Evolutionary conservation across 148 eudicot species (phyloP), one percentile per base, ranked within the genome.

Genomic region (Persicaria tinctoria): DNA sequence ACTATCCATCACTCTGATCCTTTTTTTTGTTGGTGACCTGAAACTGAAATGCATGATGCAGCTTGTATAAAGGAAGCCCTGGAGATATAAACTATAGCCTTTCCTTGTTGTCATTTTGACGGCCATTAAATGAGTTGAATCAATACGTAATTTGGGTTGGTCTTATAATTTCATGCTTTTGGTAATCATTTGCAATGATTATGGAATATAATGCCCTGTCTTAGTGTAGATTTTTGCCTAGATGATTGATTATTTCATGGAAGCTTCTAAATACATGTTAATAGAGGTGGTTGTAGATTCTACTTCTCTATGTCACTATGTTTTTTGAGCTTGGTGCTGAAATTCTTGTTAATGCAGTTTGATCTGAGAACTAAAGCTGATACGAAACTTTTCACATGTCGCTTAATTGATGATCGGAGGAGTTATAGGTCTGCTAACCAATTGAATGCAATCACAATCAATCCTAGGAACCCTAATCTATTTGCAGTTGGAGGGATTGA

Each of bases 401-500:
- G 81, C 71, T 83, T 93, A 56, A 41, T 80, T 50, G 68, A 16
- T 70, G 70, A 69, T 51, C 68, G 76, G 75, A 79, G 83, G 68
- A 74, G 82, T 80, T 71, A 64, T 73, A 68, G 53, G 57, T 82
- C 83, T 9, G 12, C 75, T 68, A 69, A 89, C 80, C 85, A 78
- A 47, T 81, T 95, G 68, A 86, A 92, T 83, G 81, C 96, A 70
- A 95, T 95, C 77, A 78, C 96, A 60, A 85, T 95, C 76, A 96
- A 92, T 81, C 93, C 98, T 6, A 92, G 96, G 79, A 95, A 82
- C 51, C 96, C 97, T 63, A 82, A 95, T 79, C 76, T 92, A 45
- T 87, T 95, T 84, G 91, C 89, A 13, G 88, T 92, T 79, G 98
- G 89, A 51, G 98, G 98, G 75, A 74, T 84, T 45, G 96, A 92